Percentiles rank a stretch among this genome's conserved stretches.
Conservation (phyloP, 2,329 filamentous ascomycete genomes). For the Catunica adiposa region DNA sequence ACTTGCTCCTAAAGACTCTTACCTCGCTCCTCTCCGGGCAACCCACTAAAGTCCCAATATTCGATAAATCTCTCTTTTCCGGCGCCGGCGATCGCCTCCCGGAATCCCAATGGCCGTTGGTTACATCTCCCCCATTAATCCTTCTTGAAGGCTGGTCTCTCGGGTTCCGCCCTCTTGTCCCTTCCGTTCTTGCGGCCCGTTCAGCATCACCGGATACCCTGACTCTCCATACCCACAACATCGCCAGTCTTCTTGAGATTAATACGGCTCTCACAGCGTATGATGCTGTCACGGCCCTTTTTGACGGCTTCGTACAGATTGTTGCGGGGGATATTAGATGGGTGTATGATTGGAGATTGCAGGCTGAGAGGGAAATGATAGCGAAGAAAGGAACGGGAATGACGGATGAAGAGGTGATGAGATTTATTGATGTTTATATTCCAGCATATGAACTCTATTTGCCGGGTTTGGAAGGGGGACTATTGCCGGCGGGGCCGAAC, state of each 20-base stretch:
- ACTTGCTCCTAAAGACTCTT: slow-evolving; percentile 25
- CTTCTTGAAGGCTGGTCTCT: slow-evolving; percentile 87
- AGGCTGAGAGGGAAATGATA: slow-evolving; percentile 63
- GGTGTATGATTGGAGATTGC: slow-evolving; percentile 69
- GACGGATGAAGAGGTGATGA: slow-evolving; percentile 61
- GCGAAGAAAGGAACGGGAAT: slow-evolving; percentile 55
- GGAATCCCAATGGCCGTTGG: slow-evolving; percentile 40
- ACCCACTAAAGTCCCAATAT: slow-evolving; percentile 49
- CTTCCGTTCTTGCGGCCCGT: slow-evolving; percentile 34
- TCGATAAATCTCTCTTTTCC: slow-evolving; percentile 65
- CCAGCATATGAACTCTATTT: slow-evolving; percentile 52
- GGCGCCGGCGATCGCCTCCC: slow-evolving; percentile 64
- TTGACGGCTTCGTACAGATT: slow-evolving; percentile 41
- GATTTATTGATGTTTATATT: slow-evolving; percentile 56
- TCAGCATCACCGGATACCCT: slow-evolving; percentile 31
- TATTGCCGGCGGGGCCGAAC: slow-evolving; percentile 16
- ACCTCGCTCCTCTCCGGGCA: slow-evolving; percentile 43
- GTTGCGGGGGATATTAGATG: slow-evolving; percentile 56
- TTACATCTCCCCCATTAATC: slow-evolving; percentile 43
- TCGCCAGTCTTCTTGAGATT: slow-evolving; percentile 34
- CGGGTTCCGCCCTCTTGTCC: slow-evolving; percentile 52
- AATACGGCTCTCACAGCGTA: slow-evolving; percentile 33
- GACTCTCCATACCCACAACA: slow-evolving; percentile 30
- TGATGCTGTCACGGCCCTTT: slow-evolving; percentile 30
- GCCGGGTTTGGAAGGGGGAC: not conserved